Percentiles rank a stretch among this genome's conserved stretches.
phyloP scores from a whole-genome alignment of 2,329 filamentous ascomycete genomes.

The Diaporthe destruens region DNA sequence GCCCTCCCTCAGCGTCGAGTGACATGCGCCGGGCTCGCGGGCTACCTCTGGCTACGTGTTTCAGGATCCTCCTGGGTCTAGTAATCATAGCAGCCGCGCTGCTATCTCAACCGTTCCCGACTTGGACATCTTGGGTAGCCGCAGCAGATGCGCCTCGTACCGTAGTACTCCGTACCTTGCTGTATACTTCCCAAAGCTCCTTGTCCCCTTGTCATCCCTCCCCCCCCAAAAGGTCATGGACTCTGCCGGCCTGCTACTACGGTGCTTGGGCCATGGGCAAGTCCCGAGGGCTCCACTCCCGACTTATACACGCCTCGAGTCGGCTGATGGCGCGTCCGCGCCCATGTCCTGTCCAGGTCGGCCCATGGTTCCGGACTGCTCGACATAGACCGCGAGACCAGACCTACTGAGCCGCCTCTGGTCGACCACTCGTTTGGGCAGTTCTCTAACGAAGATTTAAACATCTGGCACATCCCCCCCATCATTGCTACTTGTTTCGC shows the following conservation, averaged over 20 bases:
- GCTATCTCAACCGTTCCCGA: conserved; percentile 31
- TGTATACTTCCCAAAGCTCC: conserved; percentile 3
- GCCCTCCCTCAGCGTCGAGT: conserved; percentile 37
- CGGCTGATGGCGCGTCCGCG: conserved; percentile 42
- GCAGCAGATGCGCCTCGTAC: conserved; percentile 34
- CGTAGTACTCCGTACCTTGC: not conserved
- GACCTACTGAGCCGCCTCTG: conserved; percentile 39
- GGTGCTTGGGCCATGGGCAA: conserved; percentile 35
- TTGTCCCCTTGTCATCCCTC: not conserved
- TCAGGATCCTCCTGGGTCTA: conserved; percentile 38
- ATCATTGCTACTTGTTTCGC: conserved; percentile 34
- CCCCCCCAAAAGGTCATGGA: conserved; percentile 16
- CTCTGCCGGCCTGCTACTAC: conserved; percentile 29
- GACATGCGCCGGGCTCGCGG: conserved; percentile 35
- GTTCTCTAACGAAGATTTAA: conserved; percentile 42
- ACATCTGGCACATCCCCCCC: conserved; percentile 40
- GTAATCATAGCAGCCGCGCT: conserved; percentile 41
- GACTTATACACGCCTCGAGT: conserved; percentile 39
- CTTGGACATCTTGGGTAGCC: conserved; percentile 37
- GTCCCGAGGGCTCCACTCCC: conserved; percentile 37
- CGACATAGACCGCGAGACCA: conserved; percentile 37
- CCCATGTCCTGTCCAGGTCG: conserved; percentile 36
- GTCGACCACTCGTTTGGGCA: conserved; percentile 39
- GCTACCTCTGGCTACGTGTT: conserved; percentile 40
- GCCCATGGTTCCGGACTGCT: conserved; percentile 38